Evolutionary conservation across 371 early-diverging fungal genomes (phyloP).

Genomic region (Haplosporangium sp.): DNA sequence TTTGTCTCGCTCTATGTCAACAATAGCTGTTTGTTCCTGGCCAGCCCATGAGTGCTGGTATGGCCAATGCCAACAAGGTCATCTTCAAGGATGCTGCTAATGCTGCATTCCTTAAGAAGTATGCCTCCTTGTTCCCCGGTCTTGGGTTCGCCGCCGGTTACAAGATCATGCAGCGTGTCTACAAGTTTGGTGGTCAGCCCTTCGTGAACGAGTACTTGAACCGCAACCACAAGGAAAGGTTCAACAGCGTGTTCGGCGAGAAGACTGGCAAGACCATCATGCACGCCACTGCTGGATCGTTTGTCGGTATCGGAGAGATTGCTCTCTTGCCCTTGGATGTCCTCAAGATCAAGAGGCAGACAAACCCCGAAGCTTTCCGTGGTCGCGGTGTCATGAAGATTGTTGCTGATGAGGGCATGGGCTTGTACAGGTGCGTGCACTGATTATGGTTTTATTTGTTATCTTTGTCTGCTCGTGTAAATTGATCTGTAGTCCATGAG

Average conservation of each 20-base stretch:
- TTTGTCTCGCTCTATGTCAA: not conserved
- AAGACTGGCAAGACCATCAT: slow-evolving; percentile 94
- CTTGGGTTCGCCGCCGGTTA: slow-evolving; percentile 97
- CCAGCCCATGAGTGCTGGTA: slow-evolving; percentile 27
- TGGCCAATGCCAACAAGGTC: slow-evolving; percentile 50
- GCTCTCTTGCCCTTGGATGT: slow-evolving; percentile 95
- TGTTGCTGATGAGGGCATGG: slow-evolving; percentile 91
- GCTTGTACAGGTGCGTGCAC: slow-evolving; percentile 81
- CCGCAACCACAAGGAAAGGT: slow-evolving; percentile 78
- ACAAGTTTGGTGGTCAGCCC: slow-evolving; percentile 99
- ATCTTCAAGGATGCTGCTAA: slow-evolving; percentile 80
- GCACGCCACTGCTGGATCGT: slow-evolving; percentile 97
- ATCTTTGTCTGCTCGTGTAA: not conserved
- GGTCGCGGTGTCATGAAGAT: slow-evolving; percentile 88
- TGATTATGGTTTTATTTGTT: not conserved
- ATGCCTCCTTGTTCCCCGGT: slow-evolving; percentile 96
- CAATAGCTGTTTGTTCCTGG: slow-evolving; percentile 38
- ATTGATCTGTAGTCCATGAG: not conserved
- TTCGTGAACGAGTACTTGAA: slow-evolving; percentile 94
- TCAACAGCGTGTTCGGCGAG: slow-evolving; percentile 88
- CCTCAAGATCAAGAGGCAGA: slow-evolving; percentile 97
- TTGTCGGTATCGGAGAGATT: slow-evolving; percentile 97
- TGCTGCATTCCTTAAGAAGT: slow-evolving; percentile 79
- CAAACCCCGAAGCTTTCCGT: slow-evolving; percentile 90
- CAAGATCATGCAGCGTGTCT: slow-evolving; percentile 94